phyloP scores from a whole-genome alignment of 768 basidiomycete species.

The Collybia sordida region DNA sequence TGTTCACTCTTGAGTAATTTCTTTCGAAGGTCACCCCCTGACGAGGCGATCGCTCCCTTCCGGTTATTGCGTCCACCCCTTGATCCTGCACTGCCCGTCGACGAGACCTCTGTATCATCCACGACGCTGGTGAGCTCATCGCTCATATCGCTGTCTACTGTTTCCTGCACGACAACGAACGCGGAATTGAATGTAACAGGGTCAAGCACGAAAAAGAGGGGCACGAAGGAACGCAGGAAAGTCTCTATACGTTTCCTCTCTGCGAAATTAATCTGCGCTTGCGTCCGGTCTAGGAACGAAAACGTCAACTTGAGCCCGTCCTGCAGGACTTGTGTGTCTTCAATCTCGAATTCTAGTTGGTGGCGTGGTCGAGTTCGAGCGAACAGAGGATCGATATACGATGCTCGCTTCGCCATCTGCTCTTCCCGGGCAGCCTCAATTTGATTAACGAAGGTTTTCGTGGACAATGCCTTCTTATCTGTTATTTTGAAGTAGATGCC shows the following conservation, averaged over 20 bases:
- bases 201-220: conserved; percentile 78
- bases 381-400: conserved; percentile 53
- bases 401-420: conserved; percentile 74
- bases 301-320: conserved; percentile 88
- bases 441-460: conserved; percentile 78
- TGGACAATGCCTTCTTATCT: conserved; percentile 83
- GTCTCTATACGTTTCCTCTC: conserved; percentile 84
- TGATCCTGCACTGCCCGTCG: conserved; percentile 38
- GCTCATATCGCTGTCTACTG: conserved; percentile 53
- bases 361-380: conserved; percentile 66
- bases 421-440: conserved; percentile 84
- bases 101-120: conserved; percentile 38
- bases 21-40: conserved; percentile 71
- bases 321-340: conserved; percentile 75
- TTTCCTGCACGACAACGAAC: conserved; percentile 60
- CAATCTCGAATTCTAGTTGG: conserved; percentile 79
- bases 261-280: conserved; percentile 63
- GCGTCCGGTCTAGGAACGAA: conserved; percentile 88
- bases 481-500: conserved; percentile 85
- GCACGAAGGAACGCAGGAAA: conserved; percentile 74
- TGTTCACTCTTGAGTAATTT: conserved; percentile 81
- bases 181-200: conserved; percentile 66
- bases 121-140: conserved; percentile 42
- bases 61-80: conserved; percentile 29
- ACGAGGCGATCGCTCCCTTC: conserved; percentile 23